Evolutionary conservation across 169 alveolate genomes (phyloP).

Genomic region (Plasmodium inui): DNA sequence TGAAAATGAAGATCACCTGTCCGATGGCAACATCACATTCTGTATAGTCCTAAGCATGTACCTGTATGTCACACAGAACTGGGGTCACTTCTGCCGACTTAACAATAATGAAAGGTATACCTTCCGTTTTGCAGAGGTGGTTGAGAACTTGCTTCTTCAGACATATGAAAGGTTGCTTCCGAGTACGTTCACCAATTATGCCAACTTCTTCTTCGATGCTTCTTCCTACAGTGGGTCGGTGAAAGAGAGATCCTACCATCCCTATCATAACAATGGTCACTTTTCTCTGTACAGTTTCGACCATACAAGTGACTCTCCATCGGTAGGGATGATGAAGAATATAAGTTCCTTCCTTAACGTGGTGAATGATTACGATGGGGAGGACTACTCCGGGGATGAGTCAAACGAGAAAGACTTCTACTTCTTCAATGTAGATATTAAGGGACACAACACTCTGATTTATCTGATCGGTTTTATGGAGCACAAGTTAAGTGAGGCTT

Average conservation of each 20-base stretch:
- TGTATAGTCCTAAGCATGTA: slow-evolving; percentile 28
- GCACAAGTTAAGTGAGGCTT: slow-evolving; percentile 17
- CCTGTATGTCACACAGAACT: slow-evolving; percentile 43
- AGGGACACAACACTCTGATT: slow-evolving; percentile 50
- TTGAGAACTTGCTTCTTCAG: slow-evolving; percentile 11
- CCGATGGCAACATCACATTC: slow-evolving; percentile 33
- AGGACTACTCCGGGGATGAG: neutral
- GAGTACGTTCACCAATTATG: neutral
- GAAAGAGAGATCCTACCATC: slow-evolving; percentile 5
- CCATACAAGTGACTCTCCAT: neutral
- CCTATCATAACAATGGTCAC: neutral
- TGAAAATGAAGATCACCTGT: neutral
- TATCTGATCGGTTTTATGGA: slow-evolving; percentile 40
- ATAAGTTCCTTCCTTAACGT: slow-evolving; percentile 17
- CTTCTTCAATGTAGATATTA: slow-evolving; percentile 20
- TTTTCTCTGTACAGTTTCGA: slow-evolving; percentile 17
- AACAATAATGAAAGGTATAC: slow-evolving; percentile 47
- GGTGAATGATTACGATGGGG: neutral
- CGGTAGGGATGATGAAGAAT: neutral
- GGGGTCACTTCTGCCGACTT: slow-evolving; percentile 21
- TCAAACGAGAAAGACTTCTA: neutral
- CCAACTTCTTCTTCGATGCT: slow-evolving; percentile 70
- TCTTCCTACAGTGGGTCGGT: slow-evolving; percentile 36
- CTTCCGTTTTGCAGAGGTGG: slow-evolving; percentile 39
- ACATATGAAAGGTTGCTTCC: slow-evolving; percentile 21